Evolutionary conservation across 257 asterid genomes (phyloP).

Genomic region (Solanum microdontum): DNA sequence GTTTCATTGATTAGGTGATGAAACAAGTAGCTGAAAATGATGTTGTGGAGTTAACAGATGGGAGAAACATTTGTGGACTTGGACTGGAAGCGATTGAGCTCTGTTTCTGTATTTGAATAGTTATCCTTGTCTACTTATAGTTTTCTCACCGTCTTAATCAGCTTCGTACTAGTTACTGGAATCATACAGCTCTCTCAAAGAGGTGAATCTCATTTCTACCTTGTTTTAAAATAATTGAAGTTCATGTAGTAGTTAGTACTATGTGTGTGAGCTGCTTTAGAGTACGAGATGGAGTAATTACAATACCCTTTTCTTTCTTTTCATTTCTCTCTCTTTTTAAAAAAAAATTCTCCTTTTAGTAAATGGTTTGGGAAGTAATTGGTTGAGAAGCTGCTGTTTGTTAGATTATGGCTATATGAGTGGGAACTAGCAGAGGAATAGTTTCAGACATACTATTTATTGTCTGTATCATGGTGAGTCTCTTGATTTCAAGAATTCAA

Average conservation of each 20-base stretch:
- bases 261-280: constrained; percentile 3
- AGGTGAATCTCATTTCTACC: constrained; percentile 3
- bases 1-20: background rate
- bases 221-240: constrained; percentile 1
- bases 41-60: background rate
- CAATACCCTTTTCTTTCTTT: background rate
- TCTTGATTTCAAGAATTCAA: background rate
- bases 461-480: background rate
- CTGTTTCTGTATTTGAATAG: background rate
- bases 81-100: background rate
- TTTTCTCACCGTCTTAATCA: constrained; percentile 15
- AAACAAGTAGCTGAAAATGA: background rate
- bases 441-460: background rate
- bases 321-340: background rate
- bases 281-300: background rate
- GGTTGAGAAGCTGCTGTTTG: background rate
- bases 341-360: background rate
- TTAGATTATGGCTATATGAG: background rate
- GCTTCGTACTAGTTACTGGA: constrained; percentile 13
- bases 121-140: background rate
- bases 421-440: background rate
- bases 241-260: background rate
- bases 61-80: background rate
- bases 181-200: constrained; percentile 9
- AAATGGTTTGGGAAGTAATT: background rate